A percentile compares a stretch with the other conserved stretches of the same genome.
Conservation (phyloP, 306 rosid genomes). For the Quercus suber region DNA sequence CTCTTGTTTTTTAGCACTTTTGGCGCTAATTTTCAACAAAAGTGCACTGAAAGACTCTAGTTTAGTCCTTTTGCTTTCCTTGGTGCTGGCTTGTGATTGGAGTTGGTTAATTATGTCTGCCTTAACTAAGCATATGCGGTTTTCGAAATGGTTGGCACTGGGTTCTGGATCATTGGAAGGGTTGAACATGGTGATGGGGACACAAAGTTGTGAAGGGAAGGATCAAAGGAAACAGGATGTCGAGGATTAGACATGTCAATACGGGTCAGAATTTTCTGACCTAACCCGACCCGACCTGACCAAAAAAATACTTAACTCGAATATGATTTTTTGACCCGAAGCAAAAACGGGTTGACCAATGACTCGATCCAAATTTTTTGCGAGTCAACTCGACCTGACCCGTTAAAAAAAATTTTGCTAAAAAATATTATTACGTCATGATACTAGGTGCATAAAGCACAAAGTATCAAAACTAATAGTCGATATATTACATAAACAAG, state of each 20-base stretch:
- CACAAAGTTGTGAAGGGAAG: conserved; percentile 44
- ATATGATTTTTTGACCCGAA: too few species aligned
- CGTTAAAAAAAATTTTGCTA: too few species aligned
- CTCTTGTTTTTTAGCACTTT: conserved; percentile 1
- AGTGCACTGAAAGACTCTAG: conserved; percentile 62
- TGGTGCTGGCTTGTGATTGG: conserved; percentile 35
- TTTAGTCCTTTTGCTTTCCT: conserved; percentile 30
- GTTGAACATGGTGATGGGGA: conserved; percentile 40
- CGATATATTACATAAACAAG: too few species aligned
- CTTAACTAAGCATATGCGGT: conserved; percentile 50
- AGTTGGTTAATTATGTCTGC: conserved; percentile 29
- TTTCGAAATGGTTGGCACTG: conserved; percentile 23
- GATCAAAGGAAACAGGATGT: conserved; percentile 16
- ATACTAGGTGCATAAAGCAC: too few species aligned
- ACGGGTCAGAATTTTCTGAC: too few species aligned
- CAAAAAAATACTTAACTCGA: too few species aligned
- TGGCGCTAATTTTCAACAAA: conserved; percentile 66
- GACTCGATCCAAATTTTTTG: too few species aligned
- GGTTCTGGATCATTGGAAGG: conserved; percentile 6
- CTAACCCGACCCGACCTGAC: too few species aligned
- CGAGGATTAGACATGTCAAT: conserved; percentile 12
- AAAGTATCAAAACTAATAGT: too few species aligned
- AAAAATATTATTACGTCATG: too few species aligned
- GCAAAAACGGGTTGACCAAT: too few species aligned
- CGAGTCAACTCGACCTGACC: too few species aligned